A percentile compares a stretch with the other conserved stretches of the same genome.
phyloP scores from a whole-genome alignment of 2,329 filamentous ascomycete species.

The Ceratocystis papillata region DNA sequence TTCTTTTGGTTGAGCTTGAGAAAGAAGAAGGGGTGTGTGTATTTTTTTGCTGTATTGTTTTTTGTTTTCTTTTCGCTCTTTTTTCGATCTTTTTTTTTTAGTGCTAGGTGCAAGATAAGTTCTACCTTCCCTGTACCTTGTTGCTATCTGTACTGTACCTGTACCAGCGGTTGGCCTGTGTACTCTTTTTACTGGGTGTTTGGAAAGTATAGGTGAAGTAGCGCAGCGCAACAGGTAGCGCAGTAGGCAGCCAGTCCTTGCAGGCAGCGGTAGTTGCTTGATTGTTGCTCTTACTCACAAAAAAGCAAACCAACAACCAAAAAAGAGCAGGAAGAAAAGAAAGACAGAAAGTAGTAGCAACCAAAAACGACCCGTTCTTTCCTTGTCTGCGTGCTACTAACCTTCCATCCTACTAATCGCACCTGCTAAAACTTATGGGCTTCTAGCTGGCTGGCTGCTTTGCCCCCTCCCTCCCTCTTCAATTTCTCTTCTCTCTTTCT shows the following conservation, averaged over 20 bases:
- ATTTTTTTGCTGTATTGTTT: neutral
- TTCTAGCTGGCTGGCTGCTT: no score
- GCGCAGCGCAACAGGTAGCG: neutral
- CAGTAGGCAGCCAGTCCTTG: neutral
- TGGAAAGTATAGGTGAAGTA: neutral
- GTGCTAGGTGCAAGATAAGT: neutral
- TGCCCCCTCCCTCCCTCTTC: neutral
- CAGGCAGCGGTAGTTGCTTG: no score
- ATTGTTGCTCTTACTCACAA: neutral
- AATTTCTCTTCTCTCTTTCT: constrained; percentile 7
- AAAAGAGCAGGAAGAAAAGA: no score
- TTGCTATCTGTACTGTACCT: neutral
- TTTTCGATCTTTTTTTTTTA: neutral
- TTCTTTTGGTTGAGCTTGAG: neutral
- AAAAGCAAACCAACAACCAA: neutral
- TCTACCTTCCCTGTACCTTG: neutral
- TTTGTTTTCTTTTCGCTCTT: neutral
- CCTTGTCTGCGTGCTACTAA: constrained; percentile 2
- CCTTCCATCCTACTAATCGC: neutral
- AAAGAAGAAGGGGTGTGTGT: neutral
- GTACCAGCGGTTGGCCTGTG: neutral
- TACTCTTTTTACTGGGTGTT: neutral
- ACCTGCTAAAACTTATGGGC: no score
- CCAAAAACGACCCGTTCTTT: constrained; percentile 9
- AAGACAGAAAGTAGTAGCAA: neutral